Conservation (phyloP, 805 yeast genomes). For the Ogataea pini region DNA sequence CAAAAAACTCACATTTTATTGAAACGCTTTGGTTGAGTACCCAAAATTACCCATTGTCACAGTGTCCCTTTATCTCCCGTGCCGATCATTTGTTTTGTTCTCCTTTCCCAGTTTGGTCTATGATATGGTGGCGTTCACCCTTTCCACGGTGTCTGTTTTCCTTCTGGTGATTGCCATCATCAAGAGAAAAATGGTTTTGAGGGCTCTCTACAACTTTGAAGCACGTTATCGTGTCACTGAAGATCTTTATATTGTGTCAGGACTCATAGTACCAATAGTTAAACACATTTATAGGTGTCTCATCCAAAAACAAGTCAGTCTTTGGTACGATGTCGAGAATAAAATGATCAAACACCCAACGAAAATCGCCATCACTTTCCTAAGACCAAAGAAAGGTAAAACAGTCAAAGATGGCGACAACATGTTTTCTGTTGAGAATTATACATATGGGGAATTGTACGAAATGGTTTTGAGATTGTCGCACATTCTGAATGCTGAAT, state of each 20-base stretch:
- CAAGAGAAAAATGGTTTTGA: background rate
- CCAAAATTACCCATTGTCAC: too few species aligned
- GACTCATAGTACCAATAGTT: constrained; percentile 41
- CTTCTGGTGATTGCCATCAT: background rate
- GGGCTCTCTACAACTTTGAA: constrained; percentile 29
- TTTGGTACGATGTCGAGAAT: constrained; percentile 70
- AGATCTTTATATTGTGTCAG: constrained; percentile 54
- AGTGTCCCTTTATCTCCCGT: too few species aligned
- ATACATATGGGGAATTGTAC: constrained; percentile 69
- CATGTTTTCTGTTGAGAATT: constrained; percentile 59
- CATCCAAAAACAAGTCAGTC: constrained; percentile 48
- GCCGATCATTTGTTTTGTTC: too few species aligned
- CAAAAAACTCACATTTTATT: too few species aligned
- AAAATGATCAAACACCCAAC: constrained; percentile 51
- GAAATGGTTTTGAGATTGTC: constrained; percentile 67
- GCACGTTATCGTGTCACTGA: constrained; percentile 47
- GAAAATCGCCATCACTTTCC: constrained; percentile 62
- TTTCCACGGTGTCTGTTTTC: background rate
- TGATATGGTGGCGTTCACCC: background rate
- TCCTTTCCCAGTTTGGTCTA: background rate
- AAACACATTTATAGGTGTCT: constrained; percentile 41
- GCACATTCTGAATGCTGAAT: constrained; percentile 59
- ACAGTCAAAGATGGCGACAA: constrained; percentile 48
- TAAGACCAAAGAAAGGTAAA: constrained; percentile 45
- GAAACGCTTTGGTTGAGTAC: too few species aligned